Conservation (phyloP, 83 land plant species). For the Picea mariana region DNA sequence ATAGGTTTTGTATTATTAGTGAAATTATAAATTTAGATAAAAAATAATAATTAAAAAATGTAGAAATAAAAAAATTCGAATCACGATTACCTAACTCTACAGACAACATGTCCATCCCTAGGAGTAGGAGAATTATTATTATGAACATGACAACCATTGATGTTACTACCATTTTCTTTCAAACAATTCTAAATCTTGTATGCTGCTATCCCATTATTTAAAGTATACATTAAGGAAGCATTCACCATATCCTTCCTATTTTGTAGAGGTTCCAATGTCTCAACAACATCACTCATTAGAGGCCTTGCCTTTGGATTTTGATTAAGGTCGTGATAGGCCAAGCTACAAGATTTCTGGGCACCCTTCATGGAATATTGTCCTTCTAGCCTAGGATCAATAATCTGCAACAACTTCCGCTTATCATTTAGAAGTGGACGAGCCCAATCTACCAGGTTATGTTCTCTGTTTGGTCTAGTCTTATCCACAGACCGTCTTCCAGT, state of each 20-base stretch:
- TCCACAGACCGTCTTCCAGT: constrained; percentile 70
- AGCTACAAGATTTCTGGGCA: constrained; percentile 69
- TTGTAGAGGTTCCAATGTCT: constrained; percentile 70
- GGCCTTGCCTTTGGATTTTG: constrained; percentile 83
- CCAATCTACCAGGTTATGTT: constrained; percentile 64
- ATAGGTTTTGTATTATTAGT: too few species aligned
- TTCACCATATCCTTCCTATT: constrained; percentile 48
- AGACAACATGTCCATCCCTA: too few species aligned
- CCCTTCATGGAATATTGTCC: constrained; percentile 56
- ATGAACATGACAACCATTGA: too few species aligned
- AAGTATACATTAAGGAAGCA: constrained; percentile 21
- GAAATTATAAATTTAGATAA: too few species aligned
- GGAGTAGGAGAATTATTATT: too few species aligned
- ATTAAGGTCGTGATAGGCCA: constrained; percentile 73
- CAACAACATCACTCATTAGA: constrained; percentile 86
- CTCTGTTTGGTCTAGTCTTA: constrained; percentile 60
- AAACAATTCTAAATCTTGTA: too few species aligned
- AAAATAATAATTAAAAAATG: too few species aligned
- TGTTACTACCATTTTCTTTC: too few species aligned
- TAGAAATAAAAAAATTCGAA: too few species aligned
- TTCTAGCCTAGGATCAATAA: constrained; percentile 54
- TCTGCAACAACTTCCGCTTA: constrained; percentile 55
- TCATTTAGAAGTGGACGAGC: constrained; percentile 69
- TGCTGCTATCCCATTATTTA: not conserved
- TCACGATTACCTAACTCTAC: too few species aligned